Evolutionary conservation across 768 basidiomycete species (phyloP), one percentile per base, ranked within the genome.

Genomic region (Boletus barrowsii): DNA sequence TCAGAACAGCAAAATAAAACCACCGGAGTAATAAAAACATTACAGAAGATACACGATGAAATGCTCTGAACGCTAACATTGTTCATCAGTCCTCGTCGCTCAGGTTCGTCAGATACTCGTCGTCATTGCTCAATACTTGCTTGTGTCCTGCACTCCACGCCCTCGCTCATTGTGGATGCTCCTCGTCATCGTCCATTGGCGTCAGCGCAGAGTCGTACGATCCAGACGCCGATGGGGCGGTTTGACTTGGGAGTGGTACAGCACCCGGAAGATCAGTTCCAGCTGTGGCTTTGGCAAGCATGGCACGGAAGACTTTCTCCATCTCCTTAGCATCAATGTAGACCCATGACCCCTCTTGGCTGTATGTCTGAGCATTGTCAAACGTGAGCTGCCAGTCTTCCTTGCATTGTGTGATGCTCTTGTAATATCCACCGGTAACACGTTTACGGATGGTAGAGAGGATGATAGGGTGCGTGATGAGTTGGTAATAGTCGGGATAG

Each of bases 261-360:
- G 87, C 88, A 53, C 90, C 90, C 39, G 90, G 90, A 22, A 91
- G 75, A 42, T 86, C 87, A 40, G 82, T 84, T 18, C 86, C 87
- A 14, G 72, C 75, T 42, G 87, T 84, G 48, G 76, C 72, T 35
- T 81, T 81, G 41, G 84, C 79, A 64, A 86, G 92, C 10, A 85
- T 76, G 26, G 83, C 76, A 55, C 88, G 80, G 68, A 96, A 93
- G 47, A 86, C 85, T 66, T 88, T 90, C 73, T 95, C 89, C 89
- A 95, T 92, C 75, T 93, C 90, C 46, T 92, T 88, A 9, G 96
- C 94, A 57, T 96, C 93, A 56, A 89, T 79, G 71, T 94, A 96
- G 36, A 97, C 93, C 89, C 91, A 93, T 0, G 93, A 95, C 2
- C 89, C 93, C 71, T 96, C 93, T 70, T 88, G 87, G 69, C 97